Evolutionary conservation across 495 filamentous ascomycete genomes (phyloP).

Genomic region (Glarea lozoyensis): DNA sequence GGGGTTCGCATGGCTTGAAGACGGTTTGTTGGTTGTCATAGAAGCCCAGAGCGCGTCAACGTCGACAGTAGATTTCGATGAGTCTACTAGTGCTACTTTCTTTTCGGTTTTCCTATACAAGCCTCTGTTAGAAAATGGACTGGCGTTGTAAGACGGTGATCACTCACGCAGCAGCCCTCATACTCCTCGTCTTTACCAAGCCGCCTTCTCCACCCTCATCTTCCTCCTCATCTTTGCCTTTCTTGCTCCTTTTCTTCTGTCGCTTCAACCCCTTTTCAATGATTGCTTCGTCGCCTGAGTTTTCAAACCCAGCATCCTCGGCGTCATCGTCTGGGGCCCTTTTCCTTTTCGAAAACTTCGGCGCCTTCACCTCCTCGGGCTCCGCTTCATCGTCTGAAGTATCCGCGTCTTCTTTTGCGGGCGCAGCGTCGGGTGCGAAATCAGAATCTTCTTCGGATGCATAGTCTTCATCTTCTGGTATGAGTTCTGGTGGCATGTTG

Average conservation of each 20-base stretch:
- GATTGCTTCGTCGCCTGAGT: conserved; percentile 75
- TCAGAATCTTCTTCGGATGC: conserved; percentile 68
- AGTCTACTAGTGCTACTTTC: conserved; percentile 45
- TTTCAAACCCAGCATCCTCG: conserved; percentile 39
- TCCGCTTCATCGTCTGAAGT: conserved; percentile 27
- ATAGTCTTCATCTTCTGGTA: conserved; percentile 40
- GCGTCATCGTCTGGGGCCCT: conserved; percentile 28
- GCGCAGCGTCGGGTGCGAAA: conserved; percentile 50
- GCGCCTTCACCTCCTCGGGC: conserved; percentile 1
- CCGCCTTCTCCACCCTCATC: conserved; percentile 65
- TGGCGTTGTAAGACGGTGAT: neutral
- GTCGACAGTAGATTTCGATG: conserved; percentile 69
- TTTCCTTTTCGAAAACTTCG: conserved; percentile 26
- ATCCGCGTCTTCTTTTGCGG: conserved; percentile 30
- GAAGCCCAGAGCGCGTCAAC: conserved; percentile 83
- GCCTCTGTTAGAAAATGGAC: conserved; percentile 1
- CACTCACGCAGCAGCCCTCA: conserved; percentile 48
- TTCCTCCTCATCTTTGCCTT: conserved; percentile 40
- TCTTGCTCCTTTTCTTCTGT: conserved; percentile 43
- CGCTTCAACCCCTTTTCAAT: conserved; percentile 52
- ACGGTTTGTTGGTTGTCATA: conserved; percentile 44
- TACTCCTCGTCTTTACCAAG: conserved; percentile 72
- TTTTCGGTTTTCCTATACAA: conserved; percentile 47
- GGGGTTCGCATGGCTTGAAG: conserved; percentile 15
- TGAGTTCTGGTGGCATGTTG: conserved; percentile 20